Conservation (phyloP, 805 yeast genomes). For the Starmerella tilneyi region DNA sequence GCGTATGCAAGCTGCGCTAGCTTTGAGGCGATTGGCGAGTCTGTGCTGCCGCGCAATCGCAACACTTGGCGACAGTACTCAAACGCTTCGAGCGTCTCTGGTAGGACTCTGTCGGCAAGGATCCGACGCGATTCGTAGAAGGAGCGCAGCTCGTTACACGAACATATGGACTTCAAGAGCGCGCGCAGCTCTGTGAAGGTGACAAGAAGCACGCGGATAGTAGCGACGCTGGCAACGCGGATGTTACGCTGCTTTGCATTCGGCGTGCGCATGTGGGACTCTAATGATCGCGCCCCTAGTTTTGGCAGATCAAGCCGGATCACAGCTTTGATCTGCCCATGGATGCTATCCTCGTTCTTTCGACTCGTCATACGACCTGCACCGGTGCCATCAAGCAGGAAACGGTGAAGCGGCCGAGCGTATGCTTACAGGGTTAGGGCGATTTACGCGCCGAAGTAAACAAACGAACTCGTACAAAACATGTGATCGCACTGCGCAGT, state of each 20-base stretch:
- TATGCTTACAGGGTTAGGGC: conserved; percentile 3
- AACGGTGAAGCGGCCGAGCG: neutral
- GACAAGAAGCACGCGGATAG: conserved; percentile 10
- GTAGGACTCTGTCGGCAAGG: conserved; percentile 7
- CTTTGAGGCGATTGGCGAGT: conserved; percentile 15
- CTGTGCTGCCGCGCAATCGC: conserved; percentile 10
- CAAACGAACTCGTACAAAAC: neutral
- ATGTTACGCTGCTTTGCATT: neutral
- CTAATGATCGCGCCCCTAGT: neutral
- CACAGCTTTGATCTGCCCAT: conserved; percentile 4
- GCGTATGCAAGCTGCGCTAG: conserved; percentile 10
- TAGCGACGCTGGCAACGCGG: conserved; percentile 12
- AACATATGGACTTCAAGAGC: neutral
- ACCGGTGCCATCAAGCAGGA: neutral
- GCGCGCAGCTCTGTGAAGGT: conserved; percentile 2
- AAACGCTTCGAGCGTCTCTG: conserved; percentile 5
- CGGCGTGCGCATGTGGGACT: neutral
- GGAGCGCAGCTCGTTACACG: neutral
- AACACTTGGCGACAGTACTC: conserved; percentile 11
- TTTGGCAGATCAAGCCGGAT: conserved; percentile 6
- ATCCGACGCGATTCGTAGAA: conserved; percentile 3
- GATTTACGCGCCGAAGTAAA: conserved; percentile 3
- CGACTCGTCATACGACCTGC: neutral
- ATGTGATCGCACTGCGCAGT: too few species aligned
- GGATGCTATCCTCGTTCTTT: neutral